Evolutionary conservation across 2,329 filamentous ascomycete species (phyloP), one percentile per base, ranked within the genome.

Genomic region (Exophiala alcalophila): DNA sequence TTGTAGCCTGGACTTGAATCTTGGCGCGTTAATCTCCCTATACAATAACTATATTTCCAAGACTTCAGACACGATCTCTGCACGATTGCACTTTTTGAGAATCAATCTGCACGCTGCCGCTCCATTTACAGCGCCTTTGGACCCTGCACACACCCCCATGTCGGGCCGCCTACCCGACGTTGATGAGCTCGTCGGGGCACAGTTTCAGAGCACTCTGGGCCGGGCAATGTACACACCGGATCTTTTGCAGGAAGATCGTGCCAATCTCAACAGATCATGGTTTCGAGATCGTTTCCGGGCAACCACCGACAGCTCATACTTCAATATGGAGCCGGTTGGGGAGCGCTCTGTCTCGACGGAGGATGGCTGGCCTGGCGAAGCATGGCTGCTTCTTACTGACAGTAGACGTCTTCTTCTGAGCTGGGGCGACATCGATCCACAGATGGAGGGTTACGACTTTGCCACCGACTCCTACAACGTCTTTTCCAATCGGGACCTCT

Each of bases 351-450:
- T 53, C 8, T 32, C 37, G 14, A 82, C 79, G 1, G 57, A 67
- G 1, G 70, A 80, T 60, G 81, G 81, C 8, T 84, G 81, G 81
- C 81, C 81, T 0, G 74, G 72, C n/a, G 73, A 78, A 52, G 68
- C 71, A 14, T 80, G 72, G 52, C 61, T 82, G 23, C 76, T 80
- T 51, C 69, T 81, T 30, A 65, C 67, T 2, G 64, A 69, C 32
- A 67, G 68, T n/a, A 71, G 71, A 50, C 68, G 80, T 21, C 53
- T 83, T 2, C 55, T 84, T 2, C 59, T 76, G 6, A 70, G 71
- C 25, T 80, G 76, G 57, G 79, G 79, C 1, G 64, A 58, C 0
- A 59, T 83, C 4, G 79, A 81, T 57, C 62, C 75, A 2, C 75
- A 81, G 41, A 74, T 83, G 66, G 50, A 57, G 7, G 59, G 54